Evolutionary conservation across 75 land plant genomes (phyloP).

Genomic region (Pinus albicaulis): DNA sequence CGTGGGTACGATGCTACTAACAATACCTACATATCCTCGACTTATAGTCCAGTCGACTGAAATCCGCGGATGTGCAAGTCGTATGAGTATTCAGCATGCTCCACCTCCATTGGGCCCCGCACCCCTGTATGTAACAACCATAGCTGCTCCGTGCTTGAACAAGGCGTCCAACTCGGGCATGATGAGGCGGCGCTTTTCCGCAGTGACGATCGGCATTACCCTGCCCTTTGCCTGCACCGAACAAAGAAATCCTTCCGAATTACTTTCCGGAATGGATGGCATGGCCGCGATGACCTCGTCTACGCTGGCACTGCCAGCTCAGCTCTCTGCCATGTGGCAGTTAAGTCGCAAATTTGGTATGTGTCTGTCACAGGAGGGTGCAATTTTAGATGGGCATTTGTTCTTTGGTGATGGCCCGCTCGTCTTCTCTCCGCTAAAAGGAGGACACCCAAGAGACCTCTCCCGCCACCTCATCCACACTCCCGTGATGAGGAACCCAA

Average conservation of each 20-base stretch:
- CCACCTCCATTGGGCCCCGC: slow-evolving; percentile 3
- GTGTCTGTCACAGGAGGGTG: slow-evolving; percentile 13
- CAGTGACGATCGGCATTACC: neutral
- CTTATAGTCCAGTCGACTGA: slow-evolving; percentile 22
- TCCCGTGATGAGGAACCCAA: slow-evolving; percentile 37
- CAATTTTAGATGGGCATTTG: slow-evolving; percentile 5
- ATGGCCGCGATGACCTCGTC: slow-evolving; percentile 38
- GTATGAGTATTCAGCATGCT: slow-evolving; percentile 12
- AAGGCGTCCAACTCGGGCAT: slow-evolving; percentile 13
- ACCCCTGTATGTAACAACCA: slow-evolving; percentile 18
- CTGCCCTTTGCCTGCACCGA: too few relatives aligned
- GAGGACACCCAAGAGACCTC: slow-evolving; percentile 1
- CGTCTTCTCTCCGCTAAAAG: slow-evolving; percentile 7
- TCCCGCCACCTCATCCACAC: slow-evolving; percentile 27
- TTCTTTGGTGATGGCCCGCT: slow-evolving; percentile 43
- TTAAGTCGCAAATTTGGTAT: slow-evolving; percentile 28
- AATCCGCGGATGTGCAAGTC: slow-evolving; percentile 16
- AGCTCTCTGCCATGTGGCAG: slow-evolving; percentile 27
- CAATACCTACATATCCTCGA: slow-evolving; percentile 13
- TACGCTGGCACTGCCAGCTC: slow-evolving; percentile 26
- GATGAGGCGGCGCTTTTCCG: slow-evolving; percentile 20
- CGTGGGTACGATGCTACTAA: neutral
- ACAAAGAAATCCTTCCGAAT: too few relatives aligned
- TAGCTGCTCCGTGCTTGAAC: slow-evolving; percentile 19
- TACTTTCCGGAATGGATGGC: slow-evolving; percentile 21